Percentiles rank a stretch among this genome's conserved stretches.
Evolutionary conservation across 192 early-diverging fungal species (phyloP).

Genomic region (Rhizophagus clarus): DNA sequence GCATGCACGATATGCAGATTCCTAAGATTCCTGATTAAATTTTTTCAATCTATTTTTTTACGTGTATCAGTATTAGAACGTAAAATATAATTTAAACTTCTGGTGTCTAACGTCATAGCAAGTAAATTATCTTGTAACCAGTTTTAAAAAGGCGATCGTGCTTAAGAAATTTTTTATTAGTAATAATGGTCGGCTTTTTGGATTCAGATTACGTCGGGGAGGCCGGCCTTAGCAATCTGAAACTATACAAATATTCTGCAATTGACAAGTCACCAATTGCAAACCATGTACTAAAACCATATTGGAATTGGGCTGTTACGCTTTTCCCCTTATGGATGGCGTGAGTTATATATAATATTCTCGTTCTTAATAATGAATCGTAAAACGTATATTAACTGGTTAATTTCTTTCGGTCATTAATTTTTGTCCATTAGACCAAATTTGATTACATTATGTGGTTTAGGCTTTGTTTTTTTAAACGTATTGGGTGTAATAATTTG

Average conservation of each 20-base stretch:
- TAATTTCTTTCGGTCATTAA: not conserved
- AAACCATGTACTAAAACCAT: conserved; percentile 80
- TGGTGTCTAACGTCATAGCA: too few relatives aligned
- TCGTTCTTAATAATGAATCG: conserved; percentile 1
- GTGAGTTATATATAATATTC: conserved; percentile 57
- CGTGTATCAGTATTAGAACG: too few relatives aligned
- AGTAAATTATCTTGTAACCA: too few relatives aligned
- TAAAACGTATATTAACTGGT: conserved; percentile 11
- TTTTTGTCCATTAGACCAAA: conserved; percentile 62
- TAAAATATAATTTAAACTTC: too few relatives aligned
- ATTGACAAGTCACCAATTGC: conserved; percentile 84
- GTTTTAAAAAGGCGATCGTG: too few relatives aligned
- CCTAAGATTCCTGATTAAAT: too few relatives aligned
- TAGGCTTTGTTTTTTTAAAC: conserved; percentile 76
- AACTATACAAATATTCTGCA: conserved; percentile 76
- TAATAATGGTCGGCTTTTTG: not conserved
- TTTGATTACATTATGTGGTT: conserved; percentile 79
- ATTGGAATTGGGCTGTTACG: conserved; percentile 89
- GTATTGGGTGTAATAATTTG: conserved; percentile 69
- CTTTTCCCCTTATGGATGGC: conserved; percentile 94
- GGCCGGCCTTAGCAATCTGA: conserved; percentile 68
- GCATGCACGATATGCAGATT: too few relatives aligned
- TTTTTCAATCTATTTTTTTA: too few relatives aligned
- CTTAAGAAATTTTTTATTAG: too few relatives aligned
- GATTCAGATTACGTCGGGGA: conserved; percentile 67